These are phyloP conservation scores for Tetrahymena borealis DNA, from an alignment of 73 alveolate species.

Conservation along the genomic window DNA sequence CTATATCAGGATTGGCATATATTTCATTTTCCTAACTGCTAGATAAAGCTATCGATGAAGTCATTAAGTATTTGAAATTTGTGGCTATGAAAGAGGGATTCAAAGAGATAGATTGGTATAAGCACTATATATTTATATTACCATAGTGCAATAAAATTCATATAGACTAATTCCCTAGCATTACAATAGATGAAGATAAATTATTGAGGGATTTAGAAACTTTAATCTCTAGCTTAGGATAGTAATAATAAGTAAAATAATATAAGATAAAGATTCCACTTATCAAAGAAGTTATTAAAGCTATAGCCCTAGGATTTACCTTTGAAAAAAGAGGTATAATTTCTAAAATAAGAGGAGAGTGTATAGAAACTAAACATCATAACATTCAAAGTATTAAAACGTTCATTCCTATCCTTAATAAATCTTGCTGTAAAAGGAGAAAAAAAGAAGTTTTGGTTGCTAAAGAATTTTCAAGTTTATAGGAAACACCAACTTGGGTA, in stretches of 20 bases:
- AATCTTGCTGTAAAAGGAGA: not conserved
- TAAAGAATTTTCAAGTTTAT: not conserved
- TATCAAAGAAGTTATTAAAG: not conserved
- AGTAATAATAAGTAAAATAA: too few species aligned
- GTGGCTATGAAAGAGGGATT: not conserved
- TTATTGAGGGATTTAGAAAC: too few species aligned
- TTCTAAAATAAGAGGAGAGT: not conserved
- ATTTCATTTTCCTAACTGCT: not conserved
- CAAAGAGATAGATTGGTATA: not conserved
- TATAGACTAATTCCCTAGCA: not conserved
- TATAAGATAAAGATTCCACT: not conserved
- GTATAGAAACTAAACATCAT: not conserved
- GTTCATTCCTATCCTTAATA: not conserved
- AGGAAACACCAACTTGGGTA: not conserved
- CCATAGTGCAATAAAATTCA: not conserved
- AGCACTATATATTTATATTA: too few species aligned
- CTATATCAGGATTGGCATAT: not conserved
- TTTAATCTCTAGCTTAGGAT: too few species aligned
- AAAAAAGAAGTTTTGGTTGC: not conserved
- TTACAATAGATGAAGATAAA: not conserved
- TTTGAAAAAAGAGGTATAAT: not conserved
- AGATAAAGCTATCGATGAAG: not conserved
- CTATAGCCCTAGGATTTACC: not conserved
- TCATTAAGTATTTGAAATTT: too few species aligned
- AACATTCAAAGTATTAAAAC: not conserved